phyloP scores from a whole-genome alignment of 345 rosid genomes.

The Linum tenue region DNA sequence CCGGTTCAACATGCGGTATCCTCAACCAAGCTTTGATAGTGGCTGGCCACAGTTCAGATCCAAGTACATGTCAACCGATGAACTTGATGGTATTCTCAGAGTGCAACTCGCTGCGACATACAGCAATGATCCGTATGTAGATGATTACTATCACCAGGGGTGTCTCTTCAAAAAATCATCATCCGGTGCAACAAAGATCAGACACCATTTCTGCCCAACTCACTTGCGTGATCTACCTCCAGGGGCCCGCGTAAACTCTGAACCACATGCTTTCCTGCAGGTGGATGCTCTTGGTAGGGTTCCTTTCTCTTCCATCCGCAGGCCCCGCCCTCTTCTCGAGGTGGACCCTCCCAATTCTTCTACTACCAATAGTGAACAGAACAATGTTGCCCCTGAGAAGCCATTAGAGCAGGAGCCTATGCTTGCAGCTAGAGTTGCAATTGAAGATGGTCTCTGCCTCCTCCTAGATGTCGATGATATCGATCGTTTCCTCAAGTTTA shows the following conservation, averaged over 20 bases:
- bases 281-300: conserved; percentile 97
- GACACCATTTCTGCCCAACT: conserved; percentile 83
- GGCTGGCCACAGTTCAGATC: conserved; percentile 76
- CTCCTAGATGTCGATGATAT: conserved; percentile 92
- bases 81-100: conserved; percentile 78
- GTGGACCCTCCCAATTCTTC: conserved; percentile 64
- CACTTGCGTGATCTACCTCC: conserved; percentile 78
- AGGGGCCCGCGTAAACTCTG: conserved; percentile 59
- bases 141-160: conserved; percentile 95
- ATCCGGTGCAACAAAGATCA: conserved; percentile 54
- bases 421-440: conserved; percentile 92
- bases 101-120: conserved; percentile 91
- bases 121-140: conserved; percentile 92
- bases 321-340: conserved; percentile 99
- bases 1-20: conserved; percentile 39
- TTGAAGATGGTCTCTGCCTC: conserved; percentile 84
- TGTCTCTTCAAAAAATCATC: conserved; percentile 66
- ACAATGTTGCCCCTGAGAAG: conserved; percentile 44
- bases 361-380: conserved; percentile 36
- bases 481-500: conserved; percentile 73
- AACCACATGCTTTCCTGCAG: conserved; percentile 93
- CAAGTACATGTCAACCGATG: conserved; percentile 71
- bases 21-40: conserved; percentile 52
- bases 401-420: conserved; percentile 92
- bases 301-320: conserved; percentile 91